These are phyloP conservation scores for Solanum phureja DNA, from an alignment of 257 asterid species.

Conservation along the genomic window DNA sequence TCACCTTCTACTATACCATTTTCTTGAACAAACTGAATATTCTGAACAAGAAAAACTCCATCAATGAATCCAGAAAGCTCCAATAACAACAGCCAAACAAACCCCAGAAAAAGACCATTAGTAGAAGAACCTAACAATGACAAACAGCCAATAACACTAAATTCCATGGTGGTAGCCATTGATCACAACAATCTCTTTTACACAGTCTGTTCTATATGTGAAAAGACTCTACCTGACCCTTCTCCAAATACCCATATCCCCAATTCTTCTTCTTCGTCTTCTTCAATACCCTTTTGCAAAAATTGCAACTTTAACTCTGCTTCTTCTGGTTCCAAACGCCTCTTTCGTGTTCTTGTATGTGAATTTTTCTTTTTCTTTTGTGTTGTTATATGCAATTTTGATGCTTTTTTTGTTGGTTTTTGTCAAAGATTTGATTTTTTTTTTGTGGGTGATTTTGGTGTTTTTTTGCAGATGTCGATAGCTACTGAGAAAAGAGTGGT, in stretches of 20 bases:
- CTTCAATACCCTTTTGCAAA: slow-evolving; percentile 22
- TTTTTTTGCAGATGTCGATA: slow-evolving; percentile 57
- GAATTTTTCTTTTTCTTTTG: not conserved
- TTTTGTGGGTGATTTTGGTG: not conserved
- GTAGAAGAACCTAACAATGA: slow-evolving; percentile 30
- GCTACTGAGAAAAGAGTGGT: slow-evolving; percentile 62
- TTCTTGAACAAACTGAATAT: not conserved
- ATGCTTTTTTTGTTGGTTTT: not conserved
- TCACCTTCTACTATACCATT: not conserved
- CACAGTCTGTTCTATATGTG: slow-evolving; percentile 68
- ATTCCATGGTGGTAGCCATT: slow-evolving; percentile 54
- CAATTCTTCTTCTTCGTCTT: not conserved
- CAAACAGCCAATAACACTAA: slow-evolving; percentile 29
- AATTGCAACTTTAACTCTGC: slow-evolving; percentile 39
- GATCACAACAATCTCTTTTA: slow-evolving; percentile 47
- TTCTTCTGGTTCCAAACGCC: slow-evolving; percentile 49
- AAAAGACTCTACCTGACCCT: slow-evolving; percentile 44
- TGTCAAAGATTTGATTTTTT: not conserved
- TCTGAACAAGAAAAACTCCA: not conserved
- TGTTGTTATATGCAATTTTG: not conserved
- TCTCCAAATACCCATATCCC: not conserved
- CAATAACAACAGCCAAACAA: slow-evolving; percentile 4
- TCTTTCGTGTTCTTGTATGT: slow-evolving; percentile 76
- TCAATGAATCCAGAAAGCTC: not conserved
- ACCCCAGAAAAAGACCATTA: slow-evolving; percentile 29